A percentile compares a stretch with the other conserved stretches of the same genome.
These are phyloP conservation scores for Apiospora saccharicola DNA, from an alignment of 2,329 filamentous ascomycete genomes.

Conservation along the genomic window DNA sequence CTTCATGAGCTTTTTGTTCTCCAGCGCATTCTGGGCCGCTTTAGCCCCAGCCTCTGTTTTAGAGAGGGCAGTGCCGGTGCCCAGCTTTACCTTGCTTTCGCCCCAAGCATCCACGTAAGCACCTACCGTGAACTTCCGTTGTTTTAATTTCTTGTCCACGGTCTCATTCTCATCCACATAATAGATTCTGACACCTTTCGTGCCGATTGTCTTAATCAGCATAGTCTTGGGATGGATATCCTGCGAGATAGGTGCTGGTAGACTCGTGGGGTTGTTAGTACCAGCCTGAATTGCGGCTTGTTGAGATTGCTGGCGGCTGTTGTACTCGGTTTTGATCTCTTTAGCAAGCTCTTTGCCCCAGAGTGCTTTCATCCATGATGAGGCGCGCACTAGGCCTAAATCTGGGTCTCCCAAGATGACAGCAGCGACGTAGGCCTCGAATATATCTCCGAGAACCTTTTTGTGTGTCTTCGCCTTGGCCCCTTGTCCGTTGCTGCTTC, in stretches of 20 bases:
- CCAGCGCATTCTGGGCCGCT: slow-evolving; percentile 69
- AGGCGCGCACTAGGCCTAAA: slow-evolving; percentile 66
- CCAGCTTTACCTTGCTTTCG: slow-evolving; percentile 67
- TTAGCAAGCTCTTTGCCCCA: slow-evolving; percentile 73
- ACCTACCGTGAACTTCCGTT: slow-evolving; percentile 68
- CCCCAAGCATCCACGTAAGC: slow-evolving; percentile 75
- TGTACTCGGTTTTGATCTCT: slow-evolving; percentile 55
- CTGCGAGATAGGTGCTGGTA: slow-evolving; percentile 25
- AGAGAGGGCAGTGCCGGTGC: slow-evolving; percentile 67
- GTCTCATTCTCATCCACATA: slow-evolving; percentile 66
- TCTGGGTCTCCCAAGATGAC: slow-evolving; percentile 72
- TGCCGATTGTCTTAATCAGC: slow-evolving; percentile 60
- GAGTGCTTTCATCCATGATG: slow-evolving; percentile 76
- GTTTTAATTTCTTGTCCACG: slow-evolving; percentile 59
- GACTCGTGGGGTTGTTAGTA: slow-evolving; percentile 14
- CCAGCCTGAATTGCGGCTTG: slow-evolving; percentile 34
- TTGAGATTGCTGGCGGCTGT: not conserved
- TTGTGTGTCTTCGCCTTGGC: slow-evolving; percentile 60
- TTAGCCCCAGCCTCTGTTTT: slow-evolving; percentile 75
- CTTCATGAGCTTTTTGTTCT: slow-evolving; percentile 70
- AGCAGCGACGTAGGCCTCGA: slow-evolving; percentile 89
- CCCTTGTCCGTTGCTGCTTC: slow-evolving; percentile 47
- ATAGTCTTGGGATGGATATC: slow-evolving; percentile 55
- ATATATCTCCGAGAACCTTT: slow-evolving; percentile 86
- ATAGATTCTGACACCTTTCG: slow-evolving; percentile 63